Evolutionary conservation across 106 monocot genomes (phyloP), one percentile per base, ranked within the genome.

Genomic region (Apostasia ramifera): DNA sequence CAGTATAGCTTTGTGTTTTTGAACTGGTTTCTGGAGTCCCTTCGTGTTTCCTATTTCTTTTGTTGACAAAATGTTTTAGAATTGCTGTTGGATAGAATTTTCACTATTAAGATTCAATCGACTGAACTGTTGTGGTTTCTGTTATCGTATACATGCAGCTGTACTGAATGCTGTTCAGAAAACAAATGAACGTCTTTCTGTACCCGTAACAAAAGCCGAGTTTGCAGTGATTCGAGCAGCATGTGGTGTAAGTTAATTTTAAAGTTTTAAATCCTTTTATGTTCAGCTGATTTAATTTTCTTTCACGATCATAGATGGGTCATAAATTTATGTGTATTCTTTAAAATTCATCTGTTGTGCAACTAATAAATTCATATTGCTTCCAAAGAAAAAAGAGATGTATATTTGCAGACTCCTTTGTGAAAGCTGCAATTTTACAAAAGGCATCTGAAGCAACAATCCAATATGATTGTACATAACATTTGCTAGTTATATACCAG

Each of bases 181-280:
- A 67, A 86, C 84, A 47, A 79, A 57, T 41, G 95, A 95, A 42
- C 92, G 92, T 9, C 57, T 95, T 11, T 67, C 84, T 53, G 52
- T 95, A 4, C 80, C 95, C 42, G 78, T 92, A 51, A 79, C 91
- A 49, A 95, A 82, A 77, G 95, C 88, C 42, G 95, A 95, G 79
- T 95, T 92, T 71, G 52, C 89, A 39, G 95, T 89, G 47, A 75
- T 95, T 78, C 92, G 95, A 55, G 78, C 88, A 55, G 82, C 86
- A 41, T 92, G 77, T 40, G 78, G 86, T 68, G 95, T 95, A 95
- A 86, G 95, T 70, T 47, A 45, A 45, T 57, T 15, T 41, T 61
- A 8, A 5, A 3, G 3, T 61, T 42, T 8, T 50, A 5, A 5
- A 8, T 50, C 6, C 50, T 50, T 8, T 50, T 50, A 50, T 50